Base-by-base conservation (phyloP, 176 grass and related monocot genomes). In the Avena sativa region DNA sequence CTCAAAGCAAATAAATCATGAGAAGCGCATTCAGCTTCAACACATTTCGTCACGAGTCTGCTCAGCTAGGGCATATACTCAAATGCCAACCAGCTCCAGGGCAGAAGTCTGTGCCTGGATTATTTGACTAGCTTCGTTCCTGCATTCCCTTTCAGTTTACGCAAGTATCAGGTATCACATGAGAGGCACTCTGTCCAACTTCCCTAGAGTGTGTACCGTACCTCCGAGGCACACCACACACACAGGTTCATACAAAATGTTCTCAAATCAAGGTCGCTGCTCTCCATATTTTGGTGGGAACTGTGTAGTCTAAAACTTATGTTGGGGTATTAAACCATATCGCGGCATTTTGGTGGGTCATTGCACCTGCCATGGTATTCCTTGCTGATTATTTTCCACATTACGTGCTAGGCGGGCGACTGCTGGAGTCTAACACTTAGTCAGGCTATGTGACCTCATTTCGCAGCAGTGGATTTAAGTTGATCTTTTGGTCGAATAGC, bases 401-500 rank as follows among this genome's bases (percentile, higher is more conserved):
- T 30, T 55, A 53, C 0, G 3, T 30, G 48, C 25, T 17, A 32
- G 25, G 8, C 12, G 3, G 49, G 13, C 3, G 13, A 23, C 53
- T 52, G 73, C 9, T 76, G 3, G 25, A 9, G 25, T 6, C 48
- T 11, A 51, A 55, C 50, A 4, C 74, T 55, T 52, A 74, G 46
- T 51, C 73, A 76, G 72, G 47, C 48, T 76, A 75, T 0, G 47
- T 16, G 47, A 17, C 12, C 23, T 23, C 21, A 13, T 75, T 51
- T 17, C 28, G 3, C 6, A 2, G 25, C 48, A 76, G 50, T 56
- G 50, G 40, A 56, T 59, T 87, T 43, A 50, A 83, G 38, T 68
- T 84, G 36, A 79, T 52, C 9, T 66, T 62, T 72, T 71, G 44
- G 6, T 74, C 25, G 66, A 66, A 67, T 69, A 19, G 19, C 48